Conservation (phyloP, 192 early-diverging fungal species). For the Backusella morwellensis region DNA sequence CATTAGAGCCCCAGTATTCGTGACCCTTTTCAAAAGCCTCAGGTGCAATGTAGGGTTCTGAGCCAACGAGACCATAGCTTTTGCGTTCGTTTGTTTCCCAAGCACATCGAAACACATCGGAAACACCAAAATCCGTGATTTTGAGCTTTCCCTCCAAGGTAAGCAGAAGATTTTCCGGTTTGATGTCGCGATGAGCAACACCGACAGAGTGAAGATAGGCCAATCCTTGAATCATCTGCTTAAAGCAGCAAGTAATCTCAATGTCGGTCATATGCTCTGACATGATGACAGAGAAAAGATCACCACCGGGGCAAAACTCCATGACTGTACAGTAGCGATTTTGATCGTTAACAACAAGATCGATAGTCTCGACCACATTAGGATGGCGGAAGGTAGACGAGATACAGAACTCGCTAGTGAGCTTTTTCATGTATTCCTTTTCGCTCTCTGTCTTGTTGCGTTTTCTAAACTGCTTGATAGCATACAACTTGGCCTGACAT, state of each 20-base stretch:
- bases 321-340: slow-evolving; percentile 80
- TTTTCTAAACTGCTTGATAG: slow-evolving; percentile 89
- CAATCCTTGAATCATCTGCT: slow-evolving; percentile 87
- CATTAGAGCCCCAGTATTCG: slow-evolving; percentile 79
- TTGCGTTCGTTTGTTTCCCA: slow-evolving; percentile 76
- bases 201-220: slow-evolving; percentile 91
- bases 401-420: slow-evolving; percentile 95
- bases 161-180: slow-evolving; percentile 86
- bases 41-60: slow-evolving; percentile 96
- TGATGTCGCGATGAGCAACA: slow-evolving; percentile 87
- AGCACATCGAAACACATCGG: slow-evolving; percentile 86
- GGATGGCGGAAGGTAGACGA: slow-evolving; percentile 85
- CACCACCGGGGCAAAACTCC: slow-evolving; percentile 82
- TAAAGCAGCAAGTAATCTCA: slow-evolving; percentile 91
- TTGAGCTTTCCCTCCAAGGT: slow-evolving; percentile 77
- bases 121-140: slow-evolving; percentile 97
- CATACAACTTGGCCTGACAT: slow-evolving; percentile 68
- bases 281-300: slow-evolving; percentile 84
- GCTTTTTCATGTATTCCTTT: slow-evolving; percentile 95
- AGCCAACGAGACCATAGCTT: slow-evolving; percentile 85
- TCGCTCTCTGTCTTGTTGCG: slow-evolving; percentile 82
- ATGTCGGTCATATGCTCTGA: slow-evolving; percentile 62
- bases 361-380: slow-evolving; percentile 91
- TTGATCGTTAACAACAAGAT: slow-evolving; percentile 90
- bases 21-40: slow-evolving; percentile 77